phyloP scores from a whole-genome alignment of 768 basidiomycete species.

The Candolleomyces efflorescens region DNA sequence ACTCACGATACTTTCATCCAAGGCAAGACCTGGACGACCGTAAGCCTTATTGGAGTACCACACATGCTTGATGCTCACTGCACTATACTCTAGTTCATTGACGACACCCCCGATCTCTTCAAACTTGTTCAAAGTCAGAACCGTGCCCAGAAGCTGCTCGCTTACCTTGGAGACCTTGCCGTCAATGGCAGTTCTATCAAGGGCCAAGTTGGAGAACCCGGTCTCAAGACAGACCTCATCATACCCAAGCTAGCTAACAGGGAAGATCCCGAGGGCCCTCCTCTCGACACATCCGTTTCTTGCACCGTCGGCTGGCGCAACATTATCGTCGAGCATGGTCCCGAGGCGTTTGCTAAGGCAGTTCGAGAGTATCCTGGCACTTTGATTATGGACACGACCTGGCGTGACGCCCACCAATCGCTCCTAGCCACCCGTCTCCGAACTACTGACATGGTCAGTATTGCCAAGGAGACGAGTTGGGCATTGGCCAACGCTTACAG shows the following conservation, averaged over 20 bases:
- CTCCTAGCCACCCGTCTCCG: conserved; percentile 94
- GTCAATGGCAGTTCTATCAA: conserved; percentile 99
- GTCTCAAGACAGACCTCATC: conserved; percentile 83
- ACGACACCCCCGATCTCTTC: conserved; percentile 99
- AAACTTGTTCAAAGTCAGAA: conserved; percentile 97
- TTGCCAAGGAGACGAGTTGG: conserved; percentile 95
- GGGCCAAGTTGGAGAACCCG: conserved; percentile 91
- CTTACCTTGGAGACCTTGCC: conserved; percentile 95
- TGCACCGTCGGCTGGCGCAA: conserved; percentile 95
- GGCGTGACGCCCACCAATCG: conserved; percentile 99
- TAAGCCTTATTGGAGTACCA: conserved; percentile 1
- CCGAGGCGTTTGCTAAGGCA: conserved; percentile 97
- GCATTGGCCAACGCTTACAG: conserved; percentile 95
- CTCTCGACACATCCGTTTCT: conserved; percentile 76
- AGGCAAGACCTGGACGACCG: conserved; percentile 97
- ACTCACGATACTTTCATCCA: conserved; percentile 95
- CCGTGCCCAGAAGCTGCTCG: conserved; percentile 94
- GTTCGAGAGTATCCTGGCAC: conserved; percentile 94
- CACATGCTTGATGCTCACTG: neutral
- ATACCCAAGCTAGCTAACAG: conserved; percentile 78
- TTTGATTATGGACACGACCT: conserved; percentile 97
- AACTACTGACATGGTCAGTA: conserved; percentile 96
- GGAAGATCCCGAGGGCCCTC: conserved; percentile 68
- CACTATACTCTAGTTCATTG: conserved; percentile 72
- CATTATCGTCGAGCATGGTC: conserved; percentile 96